Conservation (phyloP, 2,329 filamentous ascomycete species). For the Venturia pyrina region DNA sequence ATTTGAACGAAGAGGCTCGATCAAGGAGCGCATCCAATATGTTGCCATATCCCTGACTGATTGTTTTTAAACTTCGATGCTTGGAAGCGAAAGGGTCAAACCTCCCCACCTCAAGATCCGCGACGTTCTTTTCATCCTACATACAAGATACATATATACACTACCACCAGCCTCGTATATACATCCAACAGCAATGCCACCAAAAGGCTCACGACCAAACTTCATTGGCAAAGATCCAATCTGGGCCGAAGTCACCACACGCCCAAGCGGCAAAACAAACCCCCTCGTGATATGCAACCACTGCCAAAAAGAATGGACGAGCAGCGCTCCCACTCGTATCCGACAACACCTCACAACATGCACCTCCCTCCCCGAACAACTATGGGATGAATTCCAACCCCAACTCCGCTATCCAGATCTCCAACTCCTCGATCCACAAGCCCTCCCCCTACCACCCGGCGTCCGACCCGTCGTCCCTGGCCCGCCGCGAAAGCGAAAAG, state of each 20-base stretch:
- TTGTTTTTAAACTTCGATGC: neutral
- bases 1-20: too few relatives aligned
- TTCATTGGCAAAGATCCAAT: neutral
- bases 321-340: neutral
- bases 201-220: neutral
- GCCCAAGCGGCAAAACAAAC: neutral
- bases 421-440: neutral
- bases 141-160: neutral
- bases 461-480: neutral
- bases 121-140: neutral
- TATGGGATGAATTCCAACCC: neutral
- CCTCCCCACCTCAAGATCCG: neutral
- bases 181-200: neutral
- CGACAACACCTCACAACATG: neutral
- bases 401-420: neutral
- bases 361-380: neutral
- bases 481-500: neutral
- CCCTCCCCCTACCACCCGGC: neutral
- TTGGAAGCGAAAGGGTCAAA: neutral
- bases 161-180: neutral
- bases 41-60: too few relatives aligned
- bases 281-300: neutral
- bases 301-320: neutral
- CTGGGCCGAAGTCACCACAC: neutral
- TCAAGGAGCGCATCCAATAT: too few relatives aligned